Conservation (phyloP, 331 rosid species). For the Cydonia oblonga region DNA sequence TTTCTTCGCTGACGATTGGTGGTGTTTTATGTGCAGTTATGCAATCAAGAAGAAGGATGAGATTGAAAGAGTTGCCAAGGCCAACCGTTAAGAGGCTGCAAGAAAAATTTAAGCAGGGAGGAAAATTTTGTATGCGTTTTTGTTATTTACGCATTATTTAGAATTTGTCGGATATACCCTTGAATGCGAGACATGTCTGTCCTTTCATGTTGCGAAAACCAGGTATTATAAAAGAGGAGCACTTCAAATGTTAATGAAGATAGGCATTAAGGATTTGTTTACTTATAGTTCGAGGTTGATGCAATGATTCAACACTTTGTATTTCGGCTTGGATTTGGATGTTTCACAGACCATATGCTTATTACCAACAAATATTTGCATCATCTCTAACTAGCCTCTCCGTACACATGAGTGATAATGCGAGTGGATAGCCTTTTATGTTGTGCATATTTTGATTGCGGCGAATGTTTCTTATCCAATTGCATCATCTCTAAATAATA, state of each 20-base stretch:
- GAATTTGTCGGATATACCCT: neutral
- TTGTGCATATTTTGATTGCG: neutral
- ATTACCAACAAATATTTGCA: neutral
- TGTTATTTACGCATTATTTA: neutral
- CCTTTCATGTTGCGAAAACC: neutral
- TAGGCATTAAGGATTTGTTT: neutral
- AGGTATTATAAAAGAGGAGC: neutral
- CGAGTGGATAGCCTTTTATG: neutral
- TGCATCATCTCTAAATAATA: no score
- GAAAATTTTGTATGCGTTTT: neutral
- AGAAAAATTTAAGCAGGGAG: neutral
- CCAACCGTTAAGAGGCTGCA: neutral
- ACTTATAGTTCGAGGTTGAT: no score
- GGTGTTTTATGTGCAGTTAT: neutral
- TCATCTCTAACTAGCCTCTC: neutral
- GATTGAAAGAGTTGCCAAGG: neutral
- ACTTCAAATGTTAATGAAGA: neutral
- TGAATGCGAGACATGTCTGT: neutral
- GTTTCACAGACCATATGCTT: neutral
- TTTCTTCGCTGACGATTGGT: neutral
- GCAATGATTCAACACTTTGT: neutral
- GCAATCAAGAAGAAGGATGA: neutral
- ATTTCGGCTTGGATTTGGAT: neutral
- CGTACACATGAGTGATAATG: neutral
- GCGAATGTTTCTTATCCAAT: neutral